Evolutionary conservation across 208 protist genomes (phyloP), one percentile per base, ranked within the genome.

Genomic region (Leishmania amazonensis): DNA sequence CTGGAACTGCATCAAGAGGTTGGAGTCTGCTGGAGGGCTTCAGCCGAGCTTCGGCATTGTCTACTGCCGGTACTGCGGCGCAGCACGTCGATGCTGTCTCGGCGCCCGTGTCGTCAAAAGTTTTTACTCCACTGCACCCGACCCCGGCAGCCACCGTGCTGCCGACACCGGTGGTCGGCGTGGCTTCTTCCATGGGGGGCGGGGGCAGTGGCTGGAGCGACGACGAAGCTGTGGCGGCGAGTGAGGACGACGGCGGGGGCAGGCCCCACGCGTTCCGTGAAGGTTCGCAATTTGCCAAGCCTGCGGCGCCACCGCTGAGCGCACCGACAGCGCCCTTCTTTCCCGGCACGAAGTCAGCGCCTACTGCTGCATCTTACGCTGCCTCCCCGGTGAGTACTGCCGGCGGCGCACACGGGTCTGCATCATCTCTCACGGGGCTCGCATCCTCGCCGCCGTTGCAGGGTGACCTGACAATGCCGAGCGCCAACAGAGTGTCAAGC

Each of bases 181-280:
- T 70, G n/a, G 67, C 75, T 42, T 74, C 81, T 71, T 49, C 31
- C 11, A 28, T 28, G 76, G 58, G 51, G 78, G 71, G 71, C 65
- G 51, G 75, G 40, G 84, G 80, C 24, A 78, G 72, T 19, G 68
- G 84, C 76, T 82, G 80, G 70, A 81, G 81, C 31, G 76, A 77
- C 72, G 65, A 81, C 54, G 70, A 81, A 21, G 70, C 21, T 40
- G 19, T 3, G 15, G 70, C 40, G 9, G 24, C 70, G 45, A 45
- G 45, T 19, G 54, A 80, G 53, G 28, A 75, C 15, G 64, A 76
- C 40, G 77, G 51, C 21, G 60, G 75, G 19, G 21, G 75, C 38
- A 65, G 31, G 35, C 2, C 49, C 2, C 35, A 42, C 51, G 51
- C 17, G 45, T 62, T 42, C 21, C 47, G 5, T 45, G 73, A 24